Percentiles rank a stretch among this genome's conserved stretches.
phyloP scores from a whole-genome alignment of 1,139 yeast genomes.

The Cylindricascospora bacillispora region DNA sequence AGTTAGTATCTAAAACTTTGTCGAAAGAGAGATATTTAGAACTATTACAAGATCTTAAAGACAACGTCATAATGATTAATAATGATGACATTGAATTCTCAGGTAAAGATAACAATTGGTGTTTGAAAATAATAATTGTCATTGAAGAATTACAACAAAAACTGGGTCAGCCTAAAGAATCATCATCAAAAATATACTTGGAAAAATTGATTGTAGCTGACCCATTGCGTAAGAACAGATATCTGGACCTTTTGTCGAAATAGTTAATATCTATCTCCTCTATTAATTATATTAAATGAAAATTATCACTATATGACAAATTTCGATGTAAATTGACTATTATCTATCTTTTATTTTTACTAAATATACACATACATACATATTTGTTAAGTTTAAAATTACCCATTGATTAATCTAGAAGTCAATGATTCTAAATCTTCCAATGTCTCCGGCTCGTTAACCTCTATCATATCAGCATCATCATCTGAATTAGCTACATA shows the following conservation, averaged over 20 bases:
- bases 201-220: conserved; percentile 43
- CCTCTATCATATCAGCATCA: conserved; percentile 42
- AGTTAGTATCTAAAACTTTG: conserved; percentile 25
- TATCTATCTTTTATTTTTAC: too few relatives aligned
- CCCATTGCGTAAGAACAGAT: conserved; percentile 56
- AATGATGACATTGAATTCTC: conserved; percentile 48
- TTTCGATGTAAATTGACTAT: too few relatives aligned
- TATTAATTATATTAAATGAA: too few relatives aligned
- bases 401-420: conserved; percentile 38
- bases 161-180: conserved; percentile 6
- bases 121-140: conserved; percentile 42
- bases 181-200: conserved; percentile 26
- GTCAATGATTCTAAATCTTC: conserved; percentile 92
- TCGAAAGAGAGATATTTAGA: conserved; percentile 20
- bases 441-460: conserved; percentile 78
- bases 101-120: conserved; percentile 53
- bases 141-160: conserved; percentile 30
- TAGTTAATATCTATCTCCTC: too few relatives aligned
- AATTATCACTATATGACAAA: too few relatives aligned
- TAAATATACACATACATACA: conserved; percentile 1
- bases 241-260: conserved; percentile 28
- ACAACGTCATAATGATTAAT: conserved; percentile 40
- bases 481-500: conserved; percentile 14
- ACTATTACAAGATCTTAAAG: conserved; percentile 31
- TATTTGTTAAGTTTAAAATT: conserved; percentile 1